Base-by-base conservation (phyloP, 331 rosid species). In the Quercus phellos region DNA sequence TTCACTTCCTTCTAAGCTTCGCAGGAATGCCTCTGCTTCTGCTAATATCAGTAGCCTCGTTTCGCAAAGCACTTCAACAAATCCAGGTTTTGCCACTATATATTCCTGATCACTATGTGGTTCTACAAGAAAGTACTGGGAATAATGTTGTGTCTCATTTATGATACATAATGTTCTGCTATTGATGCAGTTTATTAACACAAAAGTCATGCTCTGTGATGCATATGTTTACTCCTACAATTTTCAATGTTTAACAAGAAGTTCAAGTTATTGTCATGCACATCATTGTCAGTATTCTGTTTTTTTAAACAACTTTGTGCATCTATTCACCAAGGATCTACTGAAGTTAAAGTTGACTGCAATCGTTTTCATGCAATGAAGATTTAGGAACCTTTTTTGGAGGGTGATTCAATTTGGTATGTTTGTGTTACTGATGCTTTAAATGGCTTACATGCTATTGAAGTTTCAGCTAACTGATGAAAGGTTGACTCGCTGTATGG, bases 1-100 rank as follows among this genome's bases (percentile, higher is more conserved):
- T 68, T 78, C 63, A 50, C 74, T 73, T 80, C 89, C 84, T 78
- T 86, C 96, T 18, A 89, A 71, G 81, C 93, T 95, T 55, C 91
- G 94, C n/a, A 89, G 97, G 85, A 90, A 93, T 61, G 94, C 97
- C 78, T 88, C 96, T 74, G 92, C 97, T 43, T 64, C 97, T 4
- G 91, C 96, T 77, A 93, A 93, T 84, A 95, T 95, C 22, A 88
- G 86, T 46, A 72, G 75, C 84, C 94, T 93, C 76, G 77, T 84
- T 69, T 68, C 58, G 16, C 96, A 90, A 74, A 74, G 84, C 82
- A 70, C 81, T 77, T 64, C 80, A 24, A 72, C 88, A 64, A 91
- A 81, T 81, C 51, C 89, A 80, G 98, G 99, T 92, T 43, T 22
- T 35, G 60, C 4, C 2, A 17, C 6, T 66, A 8, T 32, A 66